phyloP scores from a whole-genome alignment of 306 rosid species.

The Quercus bicolor region DNA sequence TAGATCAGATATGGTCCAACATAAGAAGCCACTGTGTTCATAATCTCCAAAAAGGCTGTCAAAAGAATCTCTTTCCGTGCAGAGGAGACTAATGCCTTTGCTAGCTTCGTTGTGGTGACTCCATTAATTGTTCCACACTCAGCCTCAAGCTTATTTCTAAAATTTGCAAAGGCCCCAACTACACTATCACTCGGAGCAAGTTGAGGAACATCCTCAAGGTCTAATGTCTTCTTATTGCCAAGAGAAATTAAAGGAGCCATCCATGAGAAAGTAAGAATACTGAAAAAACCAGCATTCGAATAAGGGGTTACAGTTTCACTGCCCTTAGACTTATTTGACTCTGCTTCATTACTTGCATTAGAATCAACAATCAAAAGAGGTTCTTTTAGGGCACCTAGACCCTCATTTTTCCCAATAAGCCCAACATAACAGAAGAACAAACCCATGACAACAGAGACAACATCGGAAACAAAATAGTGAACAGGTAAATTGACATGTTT shows the following conservation, averaged over 20 bases:
- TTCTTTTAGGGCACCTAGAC: slow-evolving; percentile 24
- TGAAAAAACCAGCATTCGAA: slow-evolving; percentile 46
- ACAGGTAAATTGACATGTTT: slow-evolving; percentile 18
- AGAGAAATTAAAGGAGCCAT: slow-evolving; percentile 37
- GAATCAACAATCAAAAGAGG: slow-evolving; percentile 39
- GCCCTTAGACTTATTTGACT: slow-evolving; percentile 13
- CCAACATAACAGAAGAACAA: slow-evolving; percentile 37
- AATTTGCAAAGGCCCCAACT: slow-evolving; percentile 20
- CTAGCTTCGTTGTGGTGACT: slow-evolving; percentile 31
- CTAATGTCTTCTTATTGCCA: slow-evolving; percentile 44
- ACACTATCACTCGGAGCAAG: slow-evolving; percentile 36
- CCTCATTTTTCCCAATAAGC: slow-evolving; percentile 20
- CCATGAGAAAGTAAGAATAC: slow-evolving; percentile 46
- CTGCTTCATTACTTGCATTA: slow-evolving; percentile 3
- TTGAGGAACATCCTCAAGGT: slow-evolving; percentile 61
- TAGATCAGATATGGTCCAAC: slow-evolving; percentile 51
- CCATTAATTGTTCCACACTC: slow-evolving; percentile 21
- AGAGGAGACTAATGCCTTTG: slow-evolving; percentile 30
- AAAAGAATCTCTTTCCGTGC: slow-evolving; percentile 39
- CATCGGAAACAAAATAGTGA: slow-evolving; percentile 35
- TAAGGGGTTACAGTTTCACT: slow-evolving; percentile 31
- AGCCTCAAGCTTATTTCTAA: slow-evolving; percentile 32
- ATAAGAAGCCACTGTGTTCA: slow-evolving; percentile 36
- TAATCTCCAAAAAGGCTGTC: slow-evolving; percentile 17
- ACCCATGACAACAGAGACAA: slow-evolving; percentile 28